These are phyloP conservation scores for Apophysomyces trapeziformis DNA, from an alignment of 371 early-diverging fungal genomes.

Conservation along the genomic window DNA sequence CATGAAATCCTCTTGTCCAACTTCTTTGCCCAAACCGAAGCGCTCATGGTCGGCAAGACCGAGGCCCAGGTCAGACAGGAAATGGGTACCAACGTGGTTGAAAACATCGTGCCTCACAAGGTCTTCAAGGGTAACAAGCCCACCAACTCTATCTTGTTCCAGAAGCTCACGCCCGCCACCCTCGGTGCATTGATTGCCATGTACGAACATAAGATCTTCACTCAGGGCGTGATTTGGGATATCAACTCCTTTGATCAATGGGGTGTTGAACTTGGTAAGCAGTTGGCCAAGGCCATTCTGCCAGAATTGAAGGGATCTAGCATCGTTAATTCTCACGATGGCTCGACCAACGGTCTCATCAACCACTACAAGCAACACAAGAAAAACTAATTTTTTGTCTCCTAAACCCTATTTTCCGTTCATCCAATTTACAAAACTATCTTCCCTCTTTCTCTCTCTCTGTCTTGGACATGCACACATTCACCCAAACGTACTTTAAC, in stretches of 20 bases:
- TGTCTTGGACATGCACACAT: too few relatives aligned
- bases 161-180: conserved; percentile 90
- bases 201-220: conserved; percentile 99
- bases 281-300: conserved; percentile 95
- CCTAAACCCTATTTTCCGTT: not conserved
- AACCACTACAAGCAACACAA: conserved; percentile 79
- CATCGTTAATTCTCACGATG: conserved; percentile 79
- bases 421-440: not conserved
- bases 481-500: too few relatives aligned
- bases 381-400: conserved; percentile 41
- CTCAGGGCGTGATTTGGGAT: conserved; percentile 97
- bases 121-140: conserved; percentile 97
- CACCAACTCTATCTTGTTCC: conserved; percentile 94
- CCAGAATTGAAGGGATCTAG: conserved; percentile 74
- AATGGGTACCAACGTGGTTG: conserved; percentile 62
- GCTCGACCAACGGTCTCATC: conserved; percentile 93
- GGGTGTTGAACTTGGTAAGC: conserved; percentile 99
- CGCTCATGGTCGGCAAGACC: conserved; percentile 95
- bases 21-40: conserved; percentile 99
- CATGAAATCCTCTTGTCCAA: conserved; percentile 97
- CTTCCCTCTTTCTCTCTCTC: not conserved
- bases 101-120: conserved; percentile 87
- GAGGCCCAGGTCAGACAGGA: conserved; percentile 79
- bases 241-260: conserved; percentile 98
- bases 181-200: conserved; percentile 95